phyloP scores from a whole-genome alignment of 345 rosid genomes.

The Mangifera indica region DNA sequence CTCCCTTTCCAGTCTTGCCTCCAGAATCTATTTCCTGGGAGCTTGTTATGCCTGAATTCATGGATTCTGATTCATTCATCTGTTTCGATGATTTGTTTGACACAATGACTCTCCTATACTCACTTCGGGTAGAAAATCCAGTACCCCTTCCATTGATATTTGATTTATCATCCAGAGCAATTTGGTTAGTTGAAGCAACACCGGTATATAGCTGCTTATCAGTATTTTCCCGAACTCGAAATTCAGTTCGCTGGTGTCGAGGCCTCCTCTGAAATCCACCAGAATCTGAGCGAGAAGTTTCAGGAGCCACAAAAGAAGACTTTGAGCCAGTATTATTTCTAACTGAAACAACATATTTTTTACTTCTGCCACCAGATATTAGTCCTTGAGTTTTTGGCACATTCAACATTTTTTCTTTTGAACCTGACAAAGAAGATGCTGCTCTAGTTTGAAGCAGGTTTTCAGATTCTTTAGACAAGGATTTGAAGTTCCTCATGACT shows the following conservation, averaged over 20 bases:
- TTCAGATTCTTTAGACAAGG: conserved; percentile 42
- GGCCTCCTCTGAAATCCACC: conserved; percentile 60
- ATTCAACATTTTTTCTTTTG: conserved; percentile 35
- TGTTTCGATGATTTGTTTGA: conserved; percentile 59
- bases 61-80: conserved; percentile 46
- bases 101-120: conserved; percentile 47
- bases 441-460: conserved; percentile 38
- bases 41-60: conserved; percentile 32
- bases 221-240: conserved; percentile 65
- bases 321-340: conserved; percentile 50
- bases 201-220: conserved; percentile 40
- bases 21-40: conserved; percentile 43
- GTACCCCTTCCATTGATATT: conserved; percentile 37
- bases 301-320: conserved; percentile 48
- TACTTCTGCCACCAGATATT: conserved; percentile 45
- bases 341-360: conserved; percentile 39
- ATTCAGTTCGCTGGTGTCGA: conserved; percentile 63
- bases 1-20: conserved; percentile 46
- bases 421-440: conserved; percentile 25
- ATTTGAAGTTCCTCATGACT: conserved; percentile 29
- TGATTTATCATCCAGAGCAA: conserved; percentile 48
- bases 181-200: conserved; percentile 34
- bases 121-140: conserved; percentile 40
- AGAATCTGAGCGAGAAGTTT: conserved; percentile 54
- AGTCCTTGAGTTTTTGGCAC: conserved; percentile 40